Conservation (phyloP, 2,329 filamentous ascomycete genomes). For the Aspergillus proliferans region DNA sequence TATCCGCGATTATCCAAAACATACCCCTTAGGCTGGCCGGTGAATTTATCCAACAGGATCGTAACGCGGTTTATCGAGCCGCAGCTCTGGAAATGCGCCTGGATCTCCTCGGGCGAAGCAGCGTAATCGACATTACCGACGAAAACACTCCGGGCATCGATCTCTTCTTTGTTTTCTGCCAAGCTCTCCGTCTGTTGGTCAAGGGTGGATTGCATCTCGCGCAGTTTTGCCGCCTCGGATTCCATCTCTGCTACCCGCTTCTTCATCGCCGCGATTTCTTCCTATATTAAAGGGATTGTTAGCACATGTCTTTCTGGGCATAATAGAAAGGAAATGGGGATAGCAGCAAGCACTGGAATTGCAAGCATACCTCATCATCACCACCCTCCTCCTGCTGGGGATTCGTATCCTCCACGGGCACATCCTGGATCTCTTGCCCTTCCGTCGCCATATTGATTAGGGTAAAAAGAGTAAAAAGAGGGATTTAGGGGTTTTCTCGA, state of each 20-base stretch:
- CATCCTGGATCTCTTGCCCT: conserved; percentile 31
- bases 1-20: conserved; percentile 27
- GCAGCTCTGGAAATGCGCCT: conserved; percentile 95
- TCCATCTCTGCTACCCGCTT: conserved; percentile 82
- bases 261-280: conserved; percentile 87
- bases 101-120: conserved; percentile 93
- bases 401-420: conserved; percentile 24
- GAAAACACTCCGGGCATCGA: conserved; percentile 93
- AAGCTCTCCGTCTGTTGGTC: conserved; percentile 79
- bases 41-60: conserved; percentile 96
- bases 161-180: conserved; percentile 88
- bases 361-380: conserved; percentile 39
- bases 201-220: conserved; percentile 79
- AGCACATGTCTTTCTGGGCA: too few relatives aligned
- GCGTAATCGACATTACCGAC: conserved; percentile 98
- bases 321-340: not conserved
- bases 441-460: conserved; percentile 28
- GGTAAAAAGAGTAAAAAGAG: not conserved
- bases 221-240: conserved; percentile 76
- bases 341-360: not conserved
- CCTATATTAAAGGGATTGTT: conserved; percentile 30
- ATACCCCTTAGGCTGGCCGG: conserved; percentile 97
- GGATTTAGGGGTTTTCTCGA: not conserved
- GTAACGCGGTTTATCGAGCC: conserved; percentile 97
- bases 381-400: conserved; percentile 33